Evolutionary conservation across 1,284 basidiomycete genomes (phyloP), one percentile per base, ranked within the genome.

Genomic region (Dichomitus squalens): DNA sequence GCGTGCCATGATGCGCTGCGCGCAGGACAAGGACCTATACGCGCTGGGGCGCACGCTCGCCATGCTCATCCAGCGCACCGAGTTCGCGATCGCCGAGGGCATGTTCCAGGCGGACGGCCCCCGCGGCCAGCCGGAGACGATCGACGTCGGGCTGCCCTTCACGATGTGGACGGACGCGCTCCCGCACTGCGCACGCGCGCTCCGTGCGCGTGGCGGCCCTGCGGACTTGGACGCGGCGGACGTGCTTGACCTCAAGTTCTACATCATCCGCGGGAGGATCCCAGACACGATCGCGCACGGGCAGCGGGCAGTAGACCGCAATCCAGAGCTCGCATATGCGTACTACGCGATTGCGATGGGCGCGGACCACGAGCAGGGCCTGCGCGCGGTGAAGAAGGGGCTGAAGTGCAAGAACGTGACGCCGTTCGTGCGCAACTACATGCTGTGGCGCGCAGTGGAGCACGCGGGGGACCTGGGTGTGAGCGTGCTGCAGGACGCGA

Each of bases 51-150:
- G 79, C 39, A 74, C 72, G 46, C 70, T 85, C 31, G 79, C 78
- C 1, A 69, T 74, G 9, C 71, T 83, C 49, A 81, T 87, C 63
- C 66, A 80, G 23, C 72, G 75, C 35, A 86, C 83, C 3, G 85
- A 88, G 64, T 86, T 81, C 64, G 80, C 84, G 4, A 76, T 88
- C 55, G 66, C 73, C 11, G 78, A 87, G 18, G 86, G 86, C 5
- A 70, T 65, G 23, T 88, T 80, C 70, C 75, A 83, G 61, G 61
- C 70, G 0, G 61, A 77, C 46, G 74, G 85, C 56, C 71, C 72
- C 4, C 59, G 58, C 4, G 80, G 83, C 0, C 68, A 60, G 46
- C 35, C 67, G 5, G 77, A 79, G 59, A 64, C 66, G 1, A 64
- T 71, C 41, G 77, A 80, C 57, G 48, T 77, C 27, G 85, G 83